phyloP scores from a whole-genome alignment of 2,329 filamentous ascomycete species.

The Diaporthe sp. region DNA sequence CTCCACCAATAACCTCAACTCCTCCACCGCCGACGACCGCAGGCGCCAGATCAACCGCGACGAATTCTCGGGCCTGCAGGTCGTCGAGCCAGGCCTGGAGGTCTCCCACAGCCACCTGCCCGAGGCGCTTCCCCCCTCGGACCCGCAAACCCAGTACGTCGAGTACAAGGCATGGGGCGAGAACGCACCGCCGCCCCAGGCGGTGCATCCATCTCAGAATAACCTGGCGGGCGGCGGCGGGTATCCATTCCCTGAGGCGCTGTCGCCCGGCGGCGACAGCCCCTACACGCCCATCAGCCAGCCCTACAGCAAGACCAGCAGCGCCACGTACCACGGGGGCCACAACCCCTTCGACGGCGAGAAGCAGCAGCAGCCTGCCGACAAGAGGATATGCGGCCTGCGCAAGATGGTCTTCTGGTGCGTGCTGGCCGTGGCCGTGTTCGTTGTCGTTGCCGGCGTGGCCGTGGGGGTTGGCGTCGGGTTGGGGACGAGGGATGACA shows the following conservation, averaged over 20 bases:
- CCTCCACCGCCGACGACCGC: not conserved
- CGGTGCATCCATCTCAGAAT: not conserved
- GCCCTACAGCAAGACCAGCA: slow-evolving; percentile 20
- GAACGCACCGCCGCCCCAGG: slow-evolving; percentile 10
- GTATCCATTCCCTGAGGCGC: not conserved
- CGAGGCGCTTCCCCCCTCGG: slow-evolving; percentile 18
- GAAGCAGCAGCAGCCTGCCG: not conserved
- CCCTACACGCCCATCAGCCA: not conserved
- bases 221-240: not conserved
- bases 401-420: slow-evolving; percentile 48
- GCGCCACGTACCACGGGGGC: slow-evolving; percentile 31
- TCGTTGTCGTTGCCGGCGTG: slow-evolving; percentile 49
- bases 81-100: slow-evolving; percentile 42
- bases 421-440: slow-evolving; percentile 48
- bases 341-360: slow-evolving; percentile 26
- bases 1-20: not conserved
- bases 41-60: slow-evolving; percentile 17
- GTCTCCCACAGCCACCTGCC: slow-evolving; percentile 34
- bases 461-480: slow-evolving; percentile 53
- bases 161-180: slow-evolving; percentile 32
- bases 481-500: slow-evolving; percentile 43
- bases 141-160: not conserved
- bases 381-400: slow-evolving; percentile 49
- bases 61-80: slow-evolving; percentile 39
- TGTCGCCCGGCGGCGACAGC: not conserved